A percentile compares a stretch with the other conserved stretches of the same genome.
Evolutionary conservation across 2,329 filamentous ascomycete genomes (phyloP).

Genomic region (Monilinia polystroma): DNA sequence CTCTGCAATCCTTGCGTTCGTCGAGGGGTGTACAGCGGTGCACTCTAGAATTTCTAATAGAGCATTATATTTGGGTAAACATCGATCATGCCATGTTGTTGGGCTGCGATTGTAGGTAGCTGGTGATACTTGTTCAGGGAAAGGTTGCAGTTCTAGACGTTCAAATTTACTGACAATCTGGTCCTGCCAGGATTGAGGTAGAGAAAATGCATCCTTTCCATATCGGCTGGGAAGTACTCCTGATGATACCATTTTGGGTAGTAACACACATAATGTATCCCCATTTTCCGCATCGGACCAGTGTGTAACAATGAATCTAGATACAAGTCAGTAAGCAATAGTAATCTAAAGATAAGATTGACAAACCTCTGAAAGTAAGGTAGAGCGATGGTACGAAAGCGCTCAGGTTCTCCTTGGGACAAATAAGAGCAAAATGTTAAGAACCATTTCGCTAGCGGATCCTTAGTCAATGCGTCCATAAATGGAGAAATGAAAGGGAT

Average conservation of each 20-base stretch:
- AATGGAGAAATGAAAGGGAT: constrained; percentile 68
- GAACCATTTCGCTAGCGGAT: constrained; percentile 69
- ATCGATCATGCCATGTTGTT: constrained; percentile 60
- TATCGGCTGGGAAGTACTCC: constrained; percentile 53
- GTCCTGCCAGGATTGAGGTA: constrained; percentile 70
- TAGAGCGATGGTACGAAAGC: constrained; percentile 77
- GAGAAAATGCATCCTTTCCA: constrained; percentile 53
- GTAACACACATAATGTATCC: constrained; percentile 64
- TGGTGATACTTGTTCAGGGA: constrained; percentile 58
- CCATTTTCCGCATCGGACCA: constrained; percentile 69
- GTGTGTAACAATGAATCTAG: constrained; percentile 70
- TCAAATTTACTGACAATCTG: constrained; percentile 71
- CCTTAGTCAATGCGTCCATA: constrained; percentile 61
- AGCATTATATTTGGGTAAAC: constrained; percentile 66
- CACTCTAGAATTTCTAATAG: constrained; percentile 62
- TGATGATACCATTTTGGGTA: constrained; percentile 62
- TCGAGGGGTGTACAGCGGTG: constrained; percentile 63
- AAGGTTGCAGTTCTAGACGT: constrained; percentile 60
- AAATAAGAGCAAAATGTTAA: constrained; percentile 82
- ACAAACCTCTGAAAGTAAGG: constrained; percentile 73
- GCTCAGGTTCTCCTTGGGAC: constrained; percentile 67
- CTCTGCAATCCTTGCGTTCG: constrained; percentile 64
- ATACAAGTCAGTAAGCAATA: constrained; percentile 30
- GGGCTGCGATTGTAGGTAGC: constrained; percentile 58
- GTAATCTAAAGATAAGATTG: not conserved